Percentiles rank a stretch among this genome's conserved stretches.
phyloP scores from a whole-genome alignment of 2,329 filamentous ascomycete species.

The Cladosporium sp. region DNA sequence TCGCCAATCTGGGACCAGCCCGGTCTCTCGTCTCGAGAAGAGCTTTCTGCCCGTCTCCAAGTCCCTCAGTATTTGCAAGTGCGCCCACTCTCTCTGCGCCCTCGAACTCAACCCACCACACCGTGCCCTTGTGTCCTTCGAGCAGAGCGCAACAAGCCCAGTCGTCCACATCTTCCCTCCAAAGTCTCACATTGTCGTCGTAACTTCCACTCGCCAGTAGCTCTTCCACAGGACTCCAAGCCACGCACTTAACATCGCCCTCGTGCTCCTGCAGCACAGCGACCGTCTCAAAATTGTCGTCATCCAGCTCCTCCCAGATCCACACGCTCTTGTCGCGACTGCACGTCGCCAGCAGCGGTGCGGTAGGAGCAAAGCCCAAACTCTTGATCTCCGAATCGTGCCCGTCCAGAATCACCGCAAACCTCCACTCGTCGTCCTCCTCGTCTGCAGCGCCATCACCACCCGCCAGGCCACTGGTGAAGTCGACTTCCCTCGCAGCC shows the following conservation, averaged over 20 bases:
- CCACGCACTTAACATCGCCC: conserved; percentile 89
- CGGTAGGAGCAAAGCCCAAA: conserved; percentile 68
- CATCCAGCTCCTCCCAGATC: conserved; percentile 97
- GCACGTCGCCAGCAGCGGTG: conserved; percentile 81
- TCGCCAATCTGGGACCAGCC: conserved; percentile 61
- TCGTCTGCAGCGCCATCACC: conserved; percentile 32
- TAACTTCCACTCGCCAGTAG: conserved; percentile 89
- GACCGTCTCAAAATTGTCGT: conserved; percentile 95
- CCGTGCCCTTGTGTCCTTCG: conserved; percentile 76
- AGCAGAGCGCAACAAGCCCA: conserved; percentile 87
- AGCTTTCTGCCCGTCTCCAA: conserved; percentile 31
- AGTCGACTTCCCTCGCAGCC: conserved; percentile 27
- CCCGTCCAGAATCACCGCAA: conserved; percentile 86
- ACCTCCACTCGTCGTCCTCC: conserved; percentile 78
- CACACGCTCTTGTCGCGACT: conserved; percentile 91
- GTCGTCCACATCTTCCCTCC: conserved; percentile 87
- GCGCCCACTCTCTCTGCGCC: conserved; percentile 33
- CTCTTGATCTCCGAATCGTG: conserved; percentile 92
- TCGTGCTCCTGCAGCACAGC: conserved; percentile 93
- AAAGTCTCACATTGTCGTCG: conserved; percentile 84
- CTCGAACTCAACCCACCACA: conserved; percentile 80
- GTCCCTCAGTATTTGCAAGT: conserved; percentile 20
- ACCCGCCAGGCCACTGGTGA: conserved; percentile 28
- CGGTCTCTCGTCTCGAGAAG: conserved; percentile 36
- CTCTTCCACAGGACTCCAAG: conserved; percentile 79